A percentile compares a stretch with the other conserved stretches of the same genome.
These are phyloP conservation scores for Podila clonocystis DNA, from an alignment of 192 early-diverging fungal species.

Conservation along the genomic window DNA sequence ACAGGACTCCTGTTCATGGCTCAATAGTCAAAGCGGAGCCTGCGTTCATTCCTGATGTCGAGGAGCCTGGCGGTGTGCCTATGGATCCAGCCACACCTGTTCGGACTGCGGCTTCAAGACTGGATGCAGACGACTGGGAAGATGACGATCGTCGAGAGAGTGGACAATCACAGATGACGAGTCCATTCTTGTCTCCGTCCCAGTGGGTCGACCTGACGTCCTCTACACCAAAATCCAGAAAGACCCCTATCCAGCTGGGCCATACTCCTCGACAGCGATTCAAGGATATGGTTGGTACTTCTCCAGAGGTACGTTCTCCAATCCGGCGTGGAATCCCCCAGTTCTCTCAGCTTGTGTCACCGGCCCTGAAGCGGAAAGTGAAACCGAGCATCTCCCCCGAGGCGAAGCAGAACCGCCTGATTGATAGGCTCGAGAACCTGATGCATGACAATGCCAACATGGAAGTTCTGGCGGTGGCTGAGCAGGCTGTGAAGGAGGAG, in stretches of 20 bases:
- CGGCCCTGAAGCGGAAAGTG: constrained; percentile 3
- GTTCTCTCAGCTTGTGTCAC: constrained; percentile 7
- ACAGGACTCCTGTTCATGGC: neutral
- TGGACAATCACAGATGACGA: neutral
- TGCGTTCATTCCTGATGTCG: neutral
- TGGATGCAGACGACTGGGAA: neutral
- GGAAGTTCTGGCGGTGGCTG: constrained; percentile 34
- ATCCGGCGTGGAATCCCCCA: neutral
- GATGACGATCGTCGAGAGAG: neutral
- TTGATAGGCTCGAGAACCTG: constrained; percentile 34
- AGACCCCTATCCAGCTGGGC: neutral
- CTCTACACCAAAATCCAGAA: neutral
- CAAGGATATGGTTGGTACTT: neutral
- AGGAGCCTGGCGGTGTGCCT: neutral
- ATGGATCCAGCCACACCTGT: constrained; percentile 1
- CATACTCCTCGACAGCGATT: neutral
- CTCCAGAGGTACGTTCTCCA: neutral
- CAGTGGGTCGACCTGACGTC: neutral
- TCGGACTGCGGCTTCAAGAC: neutral
- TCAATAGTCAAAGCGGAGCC: neutral
- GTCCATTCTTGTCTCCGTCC: neutral
- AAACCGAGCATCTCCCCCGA: constrained; percentile 9
- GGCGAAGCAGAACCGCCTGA: constrained; percentile 17
- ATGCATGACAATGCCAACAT: constrained; percentile 33
- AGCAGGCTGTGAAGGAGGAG: constrained; percentile 29